Evolutionary conservation across 192 early-diverging fungal species (phyloP), one percentile per base, ranked within the genome.

Genomic region (Obelidium mucronatum): DNA sequence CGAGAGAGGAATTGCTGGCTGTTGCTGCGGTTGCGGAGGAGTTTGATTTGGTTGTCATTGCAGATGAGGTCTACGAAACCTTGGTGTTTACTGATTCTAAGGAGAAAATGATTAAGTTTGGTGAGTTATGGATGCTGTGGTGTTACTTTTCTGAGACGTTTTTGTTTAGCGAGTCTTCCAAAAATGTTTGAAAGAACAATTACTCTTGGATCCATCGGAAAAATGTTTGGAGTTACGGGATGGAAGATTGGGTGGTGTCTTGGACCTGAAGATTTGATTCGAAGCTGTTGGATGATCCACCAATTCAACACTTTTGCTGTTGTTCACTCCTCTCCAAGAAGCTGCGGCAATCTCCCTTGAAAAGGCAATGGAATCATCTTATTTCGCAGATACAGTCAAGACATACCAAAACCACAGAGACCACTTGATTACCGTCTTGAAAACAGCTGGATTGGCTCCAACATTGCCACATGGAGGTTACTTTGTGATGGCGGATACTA

Each of bases 221-320:
- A 98, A 81, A 93, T 94, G 82, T 95, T 96, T 83, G 97, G 94
- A 37, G 91, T 95, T 19, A 98, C 97, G 6, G 97, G 97, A 36
- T 98, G 97, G 97, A 95, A 96, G 70, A 87, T 98, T 44, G 97
- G 97, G 44, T 98, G 97, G 97, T 84, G 90, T 40, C 86, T 96
- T 35, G 95, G 92, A 33, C 92, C 93, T 28, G 85, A 83, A 22
- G 81, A 89, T 22, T 70, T 98, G 44, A 89, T 94, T 35, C 83
- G 92, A 40, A 83, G 92, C 17, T 84, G 91, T 2, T 91, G 96
- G 76, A 84, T 94, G 30, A 94, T 95, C 3, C 95, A 97, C 66
- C 94, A 94, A 53, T 94, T 93, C 78, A 87, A 96, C 37, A 91
- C 95, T 2, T 98, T 98, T 75, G 90, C 92, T 69, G 90, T 93